phyloP scores from a whole-genome alignment of 1,139 yeast species.

The Torulaspora pretoriensis region DNA sequence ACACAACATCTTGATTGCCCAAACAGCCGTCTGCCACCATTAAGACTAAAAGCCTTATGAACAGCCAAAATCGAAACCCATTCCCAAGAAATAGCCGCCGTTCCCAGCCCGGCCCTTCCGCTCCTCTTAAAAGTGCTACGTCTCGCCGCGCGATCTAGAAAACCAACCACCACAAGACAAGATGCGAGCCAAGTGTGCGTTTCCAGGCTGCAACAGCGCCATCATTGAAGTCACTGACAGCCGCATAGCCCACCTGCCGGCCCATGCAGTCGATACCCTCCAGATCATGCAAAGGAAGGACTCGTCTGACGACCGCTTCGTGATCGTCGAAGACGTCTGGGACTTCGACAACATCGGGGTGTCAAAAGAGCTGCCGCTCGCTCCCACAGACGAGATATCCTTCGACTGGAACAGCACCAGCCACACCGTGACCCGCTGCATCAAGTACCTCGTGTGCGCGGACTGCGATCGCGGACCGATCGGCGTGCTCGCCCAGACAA shows the following conservation, averaged over 20 bases:
- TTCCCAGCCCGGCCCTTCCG: too few species aligned
- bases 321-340: constrained; percentile 57
- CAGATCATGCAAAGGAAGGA: constrained; percentile 15
- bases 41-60: too few species aligned
- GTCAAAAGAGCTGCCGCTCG: constrained; percentile 45
- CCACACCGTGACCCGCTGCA: constrained; percentile 38
- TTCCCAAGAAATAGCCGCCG: too few species aligned
- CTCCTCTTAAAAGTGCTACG: too few species aligned
- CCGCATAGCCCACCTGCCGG: constrained; percentile 15
- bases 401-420: constrained; percentile 13
- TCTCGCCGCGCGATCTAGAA: background rate
- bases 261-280: constrained; percentile 16
- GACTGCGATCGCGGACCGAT: constrained; percentile 74
- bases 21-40: too few species aligned
- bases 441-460: constrained; percentile 57
- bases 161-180: background rate
- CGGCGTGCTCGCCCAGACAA: constrained; percentile 54
- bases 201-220: constrained; percentile 24
- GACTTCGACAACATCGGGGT: constrained; percentile 76
- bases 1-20: too few species aligned
- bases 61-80: too few species aligned
- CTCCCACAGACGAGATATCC: constrained; percentile 4
- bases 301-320: constrained; percentile 33
- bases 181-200: constrained; percentile 26
- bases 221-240: constrained; percentile 19